A percentile compares a stretch with the other conserved stretches of the same genome.
phyloP scores from a whole-genome alignment of 2,329 filamentous ascomycete species.

The Calonectria ilicicola region DNA sequence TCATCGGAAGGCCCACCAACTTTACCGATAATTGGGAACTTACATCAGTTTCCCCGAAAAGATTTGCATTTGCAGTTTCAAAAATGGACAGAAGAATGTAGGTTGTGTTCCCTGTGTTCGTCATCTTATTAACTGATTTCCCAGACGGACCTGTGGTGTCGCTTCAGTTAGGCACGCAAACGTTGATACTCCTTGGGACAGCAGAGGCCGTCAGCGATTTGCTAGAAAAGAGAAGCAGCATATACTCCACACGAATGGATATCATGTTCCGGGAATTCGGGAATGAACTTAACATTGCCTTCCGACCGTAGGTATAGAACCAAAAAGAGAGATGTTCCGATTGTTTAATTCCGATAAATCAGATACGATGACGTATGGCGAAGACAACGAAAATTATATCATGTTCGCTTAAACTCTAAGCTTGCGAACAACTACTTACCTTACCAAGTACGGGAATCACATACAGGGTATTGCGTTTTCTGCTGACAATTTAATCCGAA shows the following conservation, averaged over 20 bases:
- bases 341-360: no score
- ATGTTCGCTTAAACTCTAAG: background rate
- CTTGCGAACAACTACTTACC: background rate
- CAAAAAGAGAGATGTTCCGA: no score
- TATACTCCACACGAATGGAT: background rate
- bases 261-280: slow-evolving; percentile 5
- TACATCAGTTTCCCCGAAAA: background rate
- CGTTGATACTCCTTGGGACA: background rate
- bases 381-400: background rate
- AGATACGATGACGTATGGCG: slow-evolving; percentile 6
- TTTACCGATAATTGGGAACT: background rate
- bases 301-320: background rate
- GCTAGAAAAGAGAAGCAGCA: background rate
- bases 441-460: no score
- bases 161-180: background rate
- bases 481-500: no score
- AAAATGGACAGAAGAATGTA: slow-evolving; percentile 2
- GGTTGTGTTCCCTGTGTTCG: background rate
- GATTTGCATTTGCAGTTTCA: slow-evolving; percentile 2
- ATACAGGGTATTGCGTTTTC: no score
- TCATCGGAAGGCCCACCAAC: background rate
- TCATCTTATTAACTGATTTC: background rate
- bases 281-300: slow-evolving; percentile 1
- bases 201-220: background rate
- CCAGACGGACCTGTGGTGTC: background rate